phyloP scores from a whole-genome alignment of 2,329 filamentous ascomycete genomes.

The Hawksworthiomyces lignivorus region DNA sequence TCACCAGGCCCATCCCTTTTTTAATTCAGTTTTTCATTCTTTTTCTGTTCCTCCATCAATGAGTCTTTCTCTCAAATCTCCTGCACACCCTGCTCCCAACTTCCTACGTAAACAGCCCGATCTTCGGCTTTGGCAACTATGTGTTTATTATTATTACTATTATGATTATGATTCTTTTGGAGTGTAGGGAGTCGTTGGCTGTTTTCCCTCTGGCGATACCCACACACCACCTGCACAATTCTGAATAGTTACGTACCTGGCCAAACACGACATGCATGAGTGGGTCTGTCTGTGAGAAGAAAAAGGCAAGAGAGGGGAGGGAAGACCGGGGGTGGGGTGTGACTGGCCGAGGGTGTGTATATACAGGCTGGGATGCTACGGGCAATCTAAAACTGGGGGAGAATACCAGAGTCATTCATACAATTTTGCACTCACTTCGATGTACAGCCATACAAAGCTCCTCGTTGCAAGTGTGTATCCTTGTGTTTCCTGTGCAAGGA shows the following conservation, averaged over 20 bases:
- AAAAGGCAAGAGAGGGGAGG: background rate
- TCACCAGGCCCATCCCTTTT: conserved; percentile 11
- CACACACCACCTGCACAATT: background rate
- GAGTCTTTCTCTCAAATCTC: background rate
- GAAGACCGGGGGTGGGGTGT: too few relatives aligned
- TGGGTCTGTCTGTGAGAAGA: conserved; percentile 4
- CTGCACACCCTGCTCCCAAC: too few relatives aligned
- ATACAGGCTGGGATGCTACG: conserved; percentile 1
- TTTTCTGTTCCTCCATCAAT: background rate
- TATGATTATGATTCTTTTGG: too few relatives aligned
- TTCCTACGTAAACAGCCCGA: too few relatives aligned
- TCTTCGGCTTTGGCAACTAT: too few relatives aligned
- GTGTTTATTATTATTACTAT: too few relatives aligned
- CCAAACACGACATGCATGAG: conserved; percentile 12
- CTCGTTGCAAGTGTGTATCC: too few relatives aligned
- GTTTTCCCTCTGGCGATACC: too few relatives aligned
- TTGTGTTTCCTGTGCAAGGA: background rate
- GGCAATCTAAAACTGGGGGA: conserved; percentile 2
- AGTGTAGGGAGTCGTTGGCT: too few relatives aligned
- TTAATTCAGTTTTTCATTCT: background rate
- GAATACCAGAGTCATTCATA: too few relatives aligned
- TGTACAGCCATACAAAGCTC: conserved; percentile 3
- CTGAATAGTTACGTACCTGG: conserved; percentile 7
- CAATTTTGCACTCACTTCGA: conserved; percentile 9
- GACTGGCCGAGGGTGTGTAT: too few relatives aligned